Conservation (phyloP, 1,284 basidiomycete genomes). For the Coniophora puteana region DNA sequence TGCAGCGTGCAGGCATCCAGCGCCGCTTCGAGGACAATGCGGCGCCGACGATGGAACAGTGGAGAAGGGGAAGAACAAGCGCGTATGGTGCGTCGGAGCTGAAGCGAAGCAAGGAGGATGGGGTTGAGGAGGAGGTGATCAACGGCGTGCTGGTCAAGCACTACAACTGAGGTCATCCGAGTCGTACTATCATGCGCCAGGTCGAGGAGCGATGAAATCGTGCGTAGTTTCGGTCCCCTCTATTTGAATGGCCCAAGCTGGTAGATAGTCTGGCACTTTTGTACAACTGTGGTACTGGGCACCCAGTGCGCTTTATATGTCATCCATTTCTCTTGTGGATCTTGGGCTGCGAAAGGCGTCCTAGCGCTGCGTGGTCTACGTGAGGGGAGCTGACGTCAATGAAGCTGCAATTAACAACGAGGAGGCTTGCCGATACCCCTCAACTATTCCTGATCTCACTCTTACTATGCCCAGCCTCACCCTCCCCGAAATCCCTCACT, state of each 20-base stretch:
- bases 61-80: conserved; percentile 35
- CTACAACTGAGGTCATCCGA: conserved; percentile 30
- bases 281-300: too few species aligned
- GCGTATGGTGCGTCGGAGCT: conserved; percentile 36
- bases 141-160: conserved; percentile 41
- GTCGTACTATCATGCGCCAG: neutral
- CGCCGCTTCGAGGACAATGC: conserved; percentile 27
- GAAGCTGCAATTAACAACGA: too few species aligned
- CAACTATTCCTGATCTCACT: too few species aligned
- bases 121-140: conserved; percentile 39
- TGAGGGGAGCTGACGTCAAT: too few species aligned
- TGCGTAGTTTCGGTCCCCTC: too few species aligned
- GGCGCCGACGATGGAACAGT: conserved; percentile 36
- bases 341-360: too few species aligned
- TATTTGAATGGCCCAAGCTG: too few species aligned
- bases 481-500: conserved; percentile 19
- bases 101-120: conserved; percentile 27
- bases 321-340: too few species aligned
- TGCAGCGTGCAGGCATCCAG: conserved; percentile 30
- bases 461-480: conserved; percentile 17
- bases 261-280: too few species aligned
- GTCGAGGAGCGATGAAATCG: neutral
- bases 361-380: too few species aligned
- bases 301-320: too few species aligned
- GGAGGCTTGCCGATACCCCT: too few species aligned